Percentiles rank a stretch among this genome's conserved stretches.
phyloP scores from a whole-genome alignment of 805 yeast genomes.

The Ogataea corticis region DNA sequence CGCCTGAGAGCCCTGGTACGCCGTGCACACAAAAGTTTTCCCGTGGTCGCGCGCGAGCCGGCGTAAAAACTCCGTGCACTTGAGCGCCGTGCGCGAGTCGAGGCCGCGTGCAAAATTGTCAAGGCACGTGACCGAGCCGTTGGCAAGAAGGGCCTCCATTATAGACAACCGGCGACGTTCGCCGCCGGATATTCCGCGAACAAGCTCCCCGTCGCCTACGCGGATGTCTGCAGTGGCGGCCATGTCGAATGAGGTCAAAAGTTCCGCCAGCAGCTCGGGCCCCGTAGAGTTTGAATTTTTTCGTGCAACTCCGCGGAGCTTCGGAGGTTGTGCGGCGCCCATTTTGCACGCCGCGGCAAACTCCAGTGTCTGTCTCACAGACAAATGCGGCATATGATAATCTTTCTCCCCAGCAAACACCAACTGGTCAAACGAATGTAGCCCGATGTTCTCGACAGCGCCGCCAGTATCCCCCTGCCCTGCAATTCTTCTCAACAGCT shows the following conservation, averaged over 20 bases:
- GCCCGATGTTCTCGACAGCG: too few relatives aligned
- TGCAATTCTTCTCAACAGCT: slow-evolving; percentile 58
- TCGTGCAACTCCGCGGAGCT: too few relatives aligned
- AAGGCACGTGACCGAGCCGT: slow-evolving; percentile 67
- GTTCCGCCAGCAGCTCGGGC: too few relatives aligned
- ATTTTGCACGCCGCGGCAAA: too few relatives aligned
- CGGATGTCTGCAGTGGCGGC: slow-evolving; percentile 53
- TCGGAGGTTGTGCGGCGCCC: too few relatives aligned
- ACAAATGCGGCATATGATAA: too few relatives aligned
- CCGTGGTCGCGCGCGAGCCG: slow-evolving; percentile 23
- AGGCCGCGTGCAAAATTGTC: slow-evolving; percentile 87
- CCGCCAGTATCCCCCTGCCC: slow-evolving; percentile 18
- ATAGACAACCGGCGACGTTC: slow-evolving; percentile 83
- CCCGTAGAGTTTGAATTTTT: too few relatives aligned
- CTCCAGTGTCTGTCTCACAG: too few relatives aligned
- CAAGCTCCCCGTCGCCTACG: slow-evolving; percentile 46
- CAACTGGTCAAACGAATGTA: too few relatives aligned
- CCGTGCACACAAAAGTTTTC: slow-evolving; percentile 19
- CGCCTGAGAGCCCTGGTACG: slow-evolving; percentile 61
- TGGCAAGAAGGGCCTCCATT: slow-evolving; percentile 70
- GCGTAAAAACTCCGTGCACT: slow-evolving; percentile 66
- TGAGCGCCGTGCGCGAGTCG: slow-evolving; percentile 82
- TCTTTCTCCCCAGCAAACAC: too few relatives aligned
- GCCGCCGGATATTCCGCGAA: slow-evolving; percentile 77
- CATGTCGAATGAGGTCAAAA: slow-evolving; percentile 48